Evolutionary conservation across 495 filamentous ascomycete genomes (phyloP).

Genomic region (Chaetomium cochliodes): DNA sequence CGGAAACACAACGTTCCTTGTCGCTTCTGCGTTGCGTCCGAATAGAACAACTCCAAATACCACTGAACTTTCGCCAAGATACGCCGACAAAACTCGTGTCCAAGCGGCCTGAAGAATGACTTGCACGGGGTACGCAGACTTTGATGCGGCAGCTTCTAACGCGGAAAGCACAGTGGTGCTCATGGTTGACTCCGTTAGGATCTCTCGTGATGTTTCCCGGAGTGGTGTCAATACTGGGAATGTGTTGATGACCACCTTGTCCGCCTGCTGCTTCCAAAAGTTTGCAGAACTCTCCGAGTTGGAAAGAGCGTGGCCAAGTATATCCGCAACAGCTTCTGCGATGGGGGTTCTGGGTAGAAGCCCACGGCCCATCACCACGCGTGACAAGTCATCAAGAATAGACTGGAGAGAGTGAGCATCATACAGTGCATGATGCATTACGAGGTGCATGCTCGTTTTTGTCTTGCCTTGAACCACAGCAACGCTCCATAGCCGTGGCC

Average conservation of each 20-base stretch:
- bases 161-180: conserved; percentile 40
- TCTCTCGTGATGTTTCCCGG: conserved; percentile 38
- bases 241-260: conserved; percentile 54
- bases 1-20: conserved; percentile 61
- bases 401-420: conserved; percentile 67
- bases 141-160: conserved; percentile 54
- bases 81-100: conserved; percentile 66
- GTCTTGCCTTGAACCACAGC: conserved; percentile 23
- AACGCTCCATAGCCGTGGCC: conserved; percentile 36
- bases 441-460: conserved; percentile 46
- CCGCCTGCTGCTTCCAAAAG: conserved; percentile 62
- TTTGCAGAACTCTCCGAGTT: conserved; percentile 38
- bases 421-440: conserved; percentile 71
- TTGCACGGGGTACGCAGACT: conserved; percentile 64
- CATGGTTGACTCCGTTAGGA: conserved; percentile 41
- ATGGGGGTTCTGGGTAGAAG: conserved; percentile 30
- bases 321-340: conserved; percentile 48
- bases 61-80: conserved; percentile 65
- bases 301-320: conserved; percentile 47
- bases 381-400: conserved; percentile 57
- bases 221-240: conserved; percentile 71
- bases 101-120: conserved; percentile 72
- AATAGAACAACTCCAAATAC: conserved; percentile 75
- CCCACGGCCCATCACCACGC: conserved; percentile 11
- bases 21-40: conserved; percentile 57